phyloP scores from a whole-genome alignment of 805 yeast genomes.

The Sugiyamaella floridensis region DNA sequence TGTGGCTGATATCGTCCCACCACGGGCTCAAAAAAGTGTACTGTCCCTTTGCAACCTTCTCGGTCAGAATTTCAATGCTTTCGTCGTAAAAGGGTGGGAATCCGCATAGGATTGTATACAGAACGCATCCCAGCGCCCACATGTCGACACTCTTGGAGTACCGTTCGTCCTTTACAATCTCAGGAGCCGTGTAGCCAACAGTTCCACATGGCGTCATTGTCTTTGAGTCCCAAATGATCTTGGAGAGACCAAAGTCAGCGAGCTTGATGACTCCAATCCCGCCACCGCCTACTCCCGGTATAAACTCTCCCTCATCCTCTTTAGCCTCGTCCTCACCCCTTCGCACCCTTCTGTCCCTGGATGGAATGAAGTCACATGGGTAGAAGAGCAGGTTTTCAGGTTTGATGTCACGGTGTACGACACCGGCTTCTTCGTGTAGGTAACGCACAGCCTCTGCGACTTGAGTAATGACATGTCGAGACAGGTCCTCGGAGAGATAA shows the following conservation, averaged over 20 bases:
- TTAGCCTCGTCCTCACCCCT: conserved; percentile 42
- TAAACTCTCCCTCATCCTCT: conserved; percentile 81
- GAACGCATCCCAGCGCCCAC: conserved; percentile 98
- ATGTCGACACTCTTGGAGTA: conserved; percentile 93
- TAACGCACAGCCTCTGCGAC: conserved; percentile 64
- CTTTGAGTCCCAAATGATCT: conserved; percentile 78
- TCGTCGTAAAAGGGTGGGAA: conserved; percentile 97
- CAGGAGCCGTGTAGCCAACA: conserved; percentile 98
- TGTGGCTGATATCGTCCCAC: conserved; percentile 77
- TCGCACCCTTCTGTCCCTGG: conserved; percentile 28
- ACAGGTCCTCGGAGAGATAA: conserved; percentile 63
- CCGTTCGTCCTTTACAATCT: conserved; percentile 86
- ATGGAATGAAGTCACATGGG: conserved; percentile 42
- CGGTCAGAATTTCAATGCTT: conserved; percentile 62
- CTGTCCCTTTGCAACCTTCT: conserved; percentile 73
- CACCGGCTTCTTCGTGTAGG: conserved; percentile 62
- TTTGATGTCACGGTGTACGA: conserved; percentile 75
- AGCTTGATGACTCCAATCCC: conserved; percentile 82
- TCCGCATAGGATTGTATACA: conserved; percentile 90
- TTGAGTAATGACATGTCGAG: conserved; percentile 67
- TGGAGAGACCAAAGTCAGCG: conserved; percentile 94
- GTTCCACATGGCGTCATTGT: conserved; percentile 99
- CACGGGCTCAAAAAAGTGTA: conserved; percentile 72
- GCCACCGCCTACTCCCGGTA: conserved; percentile 81
- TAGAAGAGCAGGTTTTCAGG: conserved; percentile 70